phyloP scores from a whole-genome alignment of 257 asterid genomes.

The Orobanche coerulescens region DNA sequence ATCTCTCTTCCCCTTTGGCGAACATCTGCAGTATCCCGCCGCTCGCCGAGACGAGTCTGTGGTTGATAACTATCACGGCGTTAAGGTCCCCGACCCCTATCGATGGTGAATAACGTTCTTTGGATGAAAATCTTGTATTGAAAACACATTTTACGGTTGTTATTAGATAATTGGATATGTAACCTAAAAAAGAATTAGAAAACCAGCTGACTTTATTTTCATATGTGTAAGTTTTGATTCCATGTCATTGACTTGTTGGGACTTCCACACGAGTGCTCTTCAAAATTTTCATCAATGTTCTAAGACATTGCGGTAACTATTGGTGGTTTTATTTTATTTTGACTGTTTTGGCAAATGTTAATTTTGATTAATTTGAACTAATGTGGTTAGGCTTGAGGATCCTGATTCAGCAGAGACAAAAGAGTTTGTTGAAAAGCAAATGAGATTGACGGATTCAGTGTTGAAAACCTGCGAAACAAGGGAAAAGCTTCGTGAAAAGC shows the following conservation, averaged over 20 bases:
- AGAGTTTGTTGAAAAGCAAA: constrained; percentile 73
- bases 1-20: constrained; percentile 36
- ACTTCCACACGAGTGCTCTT: not conserved
- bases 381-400: constrained; percentile 78
- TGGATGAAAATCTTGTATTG: not conserved
- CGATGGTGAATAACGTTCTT: constrained; percentile 53
- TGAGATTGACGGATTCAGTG: constrained; percentile 60
- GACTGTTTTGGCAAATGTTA: not conserved
- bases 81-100: constrained; percentile 68
- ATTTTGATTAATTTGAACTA: constrained; percentile 17
- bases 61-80: constrained; percentile 71
- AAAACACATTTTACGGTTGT: not conserved
- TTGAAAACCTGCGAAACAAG: constrained; percentile 63
- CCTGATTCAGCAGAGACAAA: constrained; percentile 88
- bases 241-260: not conserved
- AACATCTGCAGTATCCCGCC: constrained; percentile 43
- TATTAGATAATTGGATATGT: not conserved
- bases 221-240: not conserved
- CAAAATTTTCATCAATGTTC: not conserved
- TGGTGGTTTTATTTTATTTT: not conserved
- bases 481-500: constrained; percentile 58
- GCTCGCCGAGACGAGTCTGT: constrained; percentile 74
- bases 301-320: not conserved
- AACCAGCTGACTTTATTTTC: not conserved
- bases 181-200: not conserved